Conservation (phyloP, 2,329 filamentous ascomycete genomes). For the Eurotiales sp. region DNA sequence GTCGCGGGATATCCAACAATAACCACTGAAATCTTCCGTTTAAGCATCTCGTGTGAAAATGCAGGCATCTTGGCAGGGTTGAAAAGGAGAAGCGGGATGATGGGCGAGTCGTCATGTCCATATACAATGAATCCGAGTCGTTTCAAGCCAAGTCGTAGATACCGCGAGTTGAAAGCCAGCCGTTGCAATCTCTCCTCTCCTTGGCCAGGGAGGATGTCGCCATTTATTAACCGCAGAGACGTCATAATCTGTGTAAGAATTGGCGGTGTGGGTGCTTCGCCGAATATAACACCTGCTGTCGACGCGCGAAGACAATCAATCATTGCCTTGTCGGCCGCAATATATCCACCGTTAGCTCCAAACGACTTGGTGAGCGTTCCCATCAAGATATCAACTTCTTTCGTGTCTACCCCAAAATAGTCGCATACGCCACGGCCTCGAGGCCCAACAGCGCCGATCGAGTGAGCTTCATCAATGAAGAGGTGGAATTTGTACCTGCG, state of each 20-base stretch:
- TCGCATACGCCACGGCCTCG: conserved; percentile 90
- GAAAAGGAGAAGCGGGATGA: conserved; percentile 91
- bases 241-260: conserved; percentile 88
- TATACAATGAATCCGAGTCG: conserved; percentile 95
- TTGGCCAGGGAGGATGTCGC: conserved; percentile 82
- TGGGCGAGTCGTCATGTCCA: conserved; percentile 95
- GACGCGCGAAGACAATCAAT: conserved; percentile 85
- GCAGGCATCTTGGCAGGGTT: conserved; percentile 98
- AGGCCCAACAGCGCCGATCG: conserved; percentile 86
- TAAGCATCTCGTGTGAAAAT: conserved; percentile 97
- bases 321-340: conserved; percentile 82
- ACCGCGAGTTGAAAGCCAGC: conserved; percentile 96
- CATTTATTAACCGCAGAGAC: conserved; percentile 82
- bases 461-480: conserved; percentile 95
- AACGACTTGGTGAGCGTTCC: conserved; percentile 98
- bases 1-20: conserved; percentile 97
- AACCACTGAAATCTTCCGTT: conserved; percentile 94
- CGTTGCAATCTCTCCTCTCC: conserved; percentile 93
- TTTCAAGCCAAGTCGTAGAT: conserved; percentile 95
- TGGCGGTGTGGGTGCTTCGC: conserved; percentile 81
- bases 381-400: conserved; percentile 93
- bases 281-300: conserved; percentile 82
- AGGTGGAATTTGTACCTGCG: conserved; percentile 95
- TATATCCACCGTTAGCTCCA: conserved; percentile 93
- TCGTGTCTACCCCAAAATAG: conserved; percentile 87